Base-by-base conservation (phyloP, 495 filamentous ascomycete genomes). In the Neurospora cerealis region DNA sequence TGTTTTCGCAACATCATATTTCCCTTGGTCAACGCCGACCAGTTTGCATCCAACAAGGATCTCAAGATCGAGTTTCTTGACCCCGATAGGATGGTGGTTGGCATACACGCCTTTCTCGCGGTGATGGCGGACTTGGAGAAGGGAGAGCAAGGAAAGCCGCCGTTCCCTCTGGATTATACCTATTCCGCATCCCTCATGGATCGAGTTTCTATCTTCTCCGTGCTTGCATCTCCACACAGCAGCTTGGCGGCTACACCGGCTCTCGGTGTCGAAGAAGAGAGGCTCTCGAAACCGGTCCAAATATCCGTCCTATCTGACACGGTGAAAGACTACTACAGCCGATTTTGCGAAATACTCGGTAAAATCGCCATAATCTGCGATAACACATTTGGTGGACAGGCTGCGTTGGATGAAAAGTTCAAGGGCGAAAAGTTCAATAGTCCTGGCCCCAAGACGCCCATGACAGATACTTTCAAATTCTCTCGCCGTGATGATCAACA, bases 281-380 rank as follows among this genome's bases (percentile, higher is more conserved):
- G 89, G 13, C 83, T 93, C 32, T 93, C 91, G 21, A 87, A 86
- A 48, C 95, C 95, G 9, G 93, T 98, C 4, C 88, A 92, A 40
- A 88, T 89, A 3, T 87, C 89, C 32, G 89, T 89, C 41, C 86
- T 98, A 46, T 89, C 87, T 70, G 93, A 95, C 39, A 89, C 89
- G 39, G 89, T 93, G 3, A 93, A 89, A 76, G 92, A 93, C 41
- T 94, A 94, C 78, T 97, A 98, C 78, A 85, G 89, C 44, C 90
- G 89, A 44, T 99, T 99, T 78, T 98, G 94, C 78, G 93, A 98
- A 77, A 95, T 98, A 8, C 84, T 99, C 9, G 95, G 95, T 36
- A 96, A 97, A 79, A 96, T 99, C 66, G 97, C 94, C 2, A 90
- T 97, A 39, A 89, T 98, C 13, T 98, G 96, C 81, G 95, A 98